Base-by-base conservation (phyloP, 495 filamentous ascomycete species). In the Aspergillus sclerotioniger region DNA sequence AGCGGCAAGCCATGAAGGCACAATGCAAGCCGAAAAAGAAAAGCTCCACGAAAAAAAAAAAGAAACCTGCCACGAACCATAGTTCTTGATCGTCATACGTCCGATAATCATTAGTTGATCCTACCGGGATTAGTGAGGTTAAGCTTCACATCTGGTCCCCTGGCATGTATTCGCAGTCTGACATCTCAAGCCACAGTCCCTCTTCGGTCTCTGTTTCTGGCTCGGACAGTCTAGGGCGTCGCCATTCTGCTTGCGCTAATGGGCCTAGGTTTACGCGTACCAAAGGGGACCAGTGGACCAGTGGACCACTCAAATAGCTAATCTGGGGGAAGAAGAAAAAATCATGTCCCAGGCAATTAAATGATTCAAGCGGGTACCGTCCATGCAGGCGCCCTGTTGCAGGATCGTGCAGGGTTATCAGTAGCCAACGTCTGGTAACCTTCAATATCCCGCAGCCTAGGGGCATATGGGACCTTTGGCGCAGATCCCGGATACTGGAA, bases 371-470 rank as follows among this genome's bases (percentile, higher is more conserved):
- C 49, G 56, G 33, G 48, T 51, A n/a, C 29, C 10, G 50, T 33
- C 41, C 28, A 53, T 59, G 48, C 56, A 53, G 51, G 54, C 56
- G 37, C 48, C 48, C 53, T 53, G 37, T 45, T 35, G 43, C 58
- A 55, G 58, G 33, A 60, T 51, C 51, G 46, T 55, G 51, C 51
- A 51, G 56, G 19, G 35, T 31, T 33, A 50, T 54, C 52, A 20
- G 32, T 54, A 54, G 33, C 32, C 45, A 54, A 48, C 57, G 31
- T 58, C 49, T 32, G 20, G 8, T 43, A 46, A 19, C 49, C 21
- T 39, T 28, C 17, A 28, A 46, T 47, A 15, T 31, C 41, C 56
- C 29, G 43, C 56, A 45, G 20, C n/a, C 21, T 31, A 41, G 47
- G 21, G 37, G n/a, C 29, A 17, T 19, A 17, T n/a, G 35, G 21